Percentiles rank a stretch among this genome's conserved stretches.
phyloP scores from a whole-genome alignment of 495 filamentous ascomycete genomes.

The Penicillium chermesinum region DNA sequence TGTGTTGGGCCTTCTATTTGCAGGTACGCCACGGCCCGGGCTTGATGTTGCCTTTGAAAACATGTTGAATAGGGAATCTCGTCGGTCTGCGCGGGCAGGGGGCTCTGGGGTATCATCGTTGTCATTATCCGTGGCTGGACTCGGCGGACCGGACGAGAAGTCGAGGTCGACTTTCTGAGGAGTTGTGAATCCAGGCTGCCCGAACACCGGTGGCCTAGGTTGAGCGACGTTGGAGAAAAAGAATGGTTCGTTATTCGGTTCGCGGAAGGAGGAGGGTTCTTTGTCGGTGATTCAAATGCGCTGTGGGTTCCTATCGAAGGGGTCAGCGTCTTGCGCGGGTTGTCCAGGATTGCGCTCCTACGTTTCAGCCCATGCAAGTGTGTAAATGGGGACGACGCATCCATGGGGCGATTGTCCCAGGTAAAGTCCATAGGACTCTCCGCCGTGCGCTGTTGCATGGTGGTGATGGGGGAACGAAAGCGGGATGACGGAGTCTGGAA shows the following conservation, averaged over 20 bases:
- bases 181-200: conserved; percentile 69
- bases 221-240: conserved; percentile 29
- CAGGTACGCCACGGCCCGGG: conserved; percentile 55
- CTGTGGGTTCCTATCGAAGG: conserved; percentile 41
- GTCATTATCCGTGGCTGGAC: conserved; percentile 64
- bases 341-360: conserved; percentile 20
- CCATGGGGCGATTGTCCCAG: conserved; percentile 53
- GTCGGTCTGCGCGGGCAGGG: conserved; percentile 39
- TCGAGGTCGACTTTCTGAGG: conserved; percentile 70
- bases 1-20: conserved; percentile 47
- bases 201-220: conserved; percentile 41
- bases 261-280: conserved; percentile 43
- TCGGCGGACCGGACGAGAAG: conserved; percentile 76
- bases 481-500: conserved; percentile 14
- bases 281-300: conserved; percentile 48
- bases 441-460: conserved; percentile 44
- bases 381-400: conserved; percentile 55
- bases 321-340: neutral
- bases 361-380: conserved; percentile 50
- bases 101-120: conserved; percentile 66
- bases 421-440: conserved; percentile 68
- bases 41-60: conserved; percentile 34
- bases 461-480: conserved; percentile 10
- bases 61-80: conserved; percentile 39
- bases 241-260: conserved; percentile 46